A percentile compares a stretch with the other conserved stretches of the same genome.
Evolutionary conservation across 257 asterid genomes (phyloP).

Genomic region (Lycium ferocissimum): DNA sequence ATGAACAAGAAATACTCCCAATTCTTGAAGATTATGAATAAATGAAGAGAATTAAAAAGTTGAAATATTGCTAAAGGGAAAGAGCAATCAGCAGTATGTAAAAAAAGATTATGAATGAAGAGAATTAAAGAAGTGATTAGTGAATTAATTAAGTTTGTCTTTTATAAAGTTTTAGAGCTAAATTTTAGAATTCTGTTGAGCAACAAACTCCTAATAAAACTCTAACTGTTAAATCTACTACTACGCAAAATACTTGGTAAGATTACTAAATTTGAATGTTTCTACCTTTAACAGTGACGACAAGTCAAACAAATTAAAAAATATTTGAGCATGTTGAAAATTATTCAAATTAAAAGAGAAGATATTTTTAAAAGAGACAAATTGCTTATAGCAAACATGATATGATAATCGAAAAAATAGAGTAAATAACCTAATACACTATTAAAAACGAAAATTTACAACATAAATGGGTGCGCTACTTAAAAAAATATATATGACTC

Average conservation of each 20-base stretch:
- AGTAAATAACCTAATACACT: no score
- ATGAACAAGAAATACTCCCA: background rate
- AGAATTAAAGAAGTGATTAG: background rate
- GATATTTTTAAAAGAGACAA: no score
- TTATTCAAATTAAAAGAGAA: background rate
- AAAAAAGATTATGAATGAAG: background rate
- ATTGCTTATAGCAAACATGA: background rate
- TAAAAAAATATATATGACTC: no score
- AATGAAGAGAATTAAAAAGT: background rate
- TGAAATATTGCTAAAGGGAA: no score
- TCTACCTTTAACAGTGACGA: background rate
- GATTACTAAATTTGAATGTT: background rate
- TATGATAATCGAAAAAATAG: background rate
- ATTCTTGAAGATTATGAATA: background rate
- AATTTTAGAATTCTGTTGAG: constrained; percentile 14
- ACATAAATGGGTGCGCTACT: no score
- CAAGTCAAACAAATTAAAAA: background rate
- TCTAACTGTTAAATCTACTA: constrained; percentile 33
- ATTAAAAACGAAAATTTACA: no score
- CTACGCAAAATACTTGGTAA: constrained; percentile 26
- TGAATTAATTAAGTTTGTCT: background rate
- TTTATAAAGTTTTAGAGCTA: background rate
- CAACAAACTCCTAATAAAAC: constrained; percentile 43
- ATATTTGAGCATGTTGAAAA: background rate
- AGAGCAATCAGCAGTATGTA: no score